These are phyloP conservation scores for Verticillium klebahnii DNA, from an alignment of 2,329 filamentous ascomycete species.

Conservation along the genomic window DNA sequence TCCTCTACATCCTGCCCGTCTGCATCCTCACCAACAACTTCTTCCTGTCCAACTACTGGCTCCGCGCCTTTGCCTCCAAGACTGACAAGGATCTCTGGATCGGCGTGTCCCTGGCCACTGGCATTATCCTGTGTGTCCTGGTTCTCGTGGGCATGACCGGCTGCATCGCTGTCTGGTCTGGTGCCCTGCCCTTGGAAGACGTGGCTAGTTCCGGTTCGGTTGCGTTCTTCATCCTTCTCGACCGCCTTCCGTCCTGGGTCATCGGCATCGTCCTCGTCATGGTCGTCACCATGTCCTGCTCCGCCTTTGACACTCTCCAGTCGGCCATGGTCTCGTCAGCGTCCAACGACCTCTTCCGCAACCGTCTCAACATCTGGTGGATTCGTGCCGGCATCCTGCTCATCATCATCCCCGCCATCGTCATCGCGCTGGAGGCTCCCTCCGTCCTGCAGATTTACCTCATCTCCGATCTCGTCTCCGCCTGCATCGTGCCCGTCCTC, in stretches of 20 bases:
- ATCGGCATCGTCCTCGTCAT: slow-evolving; percentile 77
- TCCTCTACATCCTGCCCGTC: slow-evolving; percentile 78
- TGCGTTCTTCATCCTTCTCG: slow-evolving; percentile 71
- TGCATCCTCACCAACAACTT: slow-evolving; percentile 82
- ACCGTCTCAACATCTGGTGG: slow-evolving; percentile 70
- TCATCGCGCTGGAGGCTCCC: slow-evolving; percentile 69
- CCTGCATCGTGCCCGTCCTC: slow-evolving; percentile 69
- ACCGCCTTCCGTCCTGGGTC: slow-evolving; percentile 72
- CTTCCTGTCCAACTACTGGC: slow-evolving; percentile 81
- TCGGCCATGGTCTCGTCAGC: slow-evolving; percentile 81
- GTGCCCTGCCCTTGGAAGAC: slow-evolving; percentile 61
- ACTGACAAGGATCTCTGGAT: slow-evolving; percentile 75
- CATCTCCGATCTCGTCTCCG: slow-evolving; percentile 75
- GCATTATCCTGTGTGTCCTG: slow-evolving; percentile 63
- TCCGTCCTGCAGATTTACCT: slow-evolving; percentile 78
- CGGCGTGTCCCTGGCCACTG: slow-evolving; percentile 64
- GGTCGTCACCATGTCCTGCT: slow-evolving; percentile 70
- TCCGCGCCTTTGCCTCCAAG: slow-evolving; percentile 75
- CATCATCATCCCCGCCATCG: slow-evolving; percentile 68
- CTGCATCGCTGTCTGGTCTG: slow-evolving; percentile 74
- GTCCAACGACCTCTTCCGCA: slow-evolving; percentile 81
- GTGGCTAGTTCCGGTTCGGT: slow-evolving; percentile 57
- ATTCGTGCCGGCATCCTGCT: slow-evolving; percentile 66
- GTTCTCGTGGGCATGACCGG: slow-evolving; percentile 69
- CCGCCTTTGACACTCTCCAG: slow-evolving; percentile 77